Conservation (phyloP, 805 yeast species). For the Candida tammaniensis region DNA sequence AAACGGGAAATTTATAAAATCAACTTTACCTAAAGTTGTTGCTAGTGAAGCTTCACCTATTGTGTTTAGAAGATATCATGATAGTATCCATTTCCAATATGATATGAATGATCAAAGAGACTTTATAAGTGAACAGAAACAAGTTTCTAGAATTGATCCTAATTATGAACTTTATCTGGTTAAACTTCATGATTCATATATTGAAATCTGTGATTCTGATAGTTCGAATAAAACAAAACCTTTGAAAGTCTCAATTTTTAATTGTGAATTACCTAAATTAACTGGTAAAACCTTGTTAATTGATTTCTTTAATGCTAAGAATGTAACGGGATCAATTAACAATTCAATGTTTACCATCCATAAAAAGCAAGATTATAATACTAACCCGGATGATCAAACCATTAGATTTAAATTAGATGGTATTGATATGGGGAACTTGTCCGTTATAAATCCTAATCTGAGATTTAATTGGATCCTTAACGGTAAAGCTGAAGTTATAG, state of each 20-base stretch:
- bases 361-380: conserved; percentile 56
- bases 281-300: conserved; percentile 56
- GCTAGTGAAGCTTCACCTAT: conserved; percentile 6
- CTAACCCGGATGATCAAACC: conserved; percentile 25
- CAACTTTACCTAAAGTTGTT: conserved; percentile 2
- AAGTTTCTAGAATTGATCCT: conserved; percentile 22
- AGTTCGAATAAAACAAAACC: conserved; percentile 20
- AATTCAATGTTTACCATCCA: conserved; percentile 76
- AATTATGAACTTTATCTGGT: conserved; percentile 35
- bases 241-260: conserved; percentile 55
- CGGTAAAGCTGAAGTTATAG: conserved; percentile 67
- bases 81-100: conserved; percentile 29
- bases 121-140: conserved; percentile 5
- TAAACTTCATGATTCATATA: conserved; percentile 50
- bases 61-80: conserved; percentile 23
- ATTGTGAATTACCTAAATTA: conserved; percentile 61
- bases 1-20: conserved; percentile 33
- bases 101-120: conserved; percentile 28
- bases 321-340: conserved; percentile 71
- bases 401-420: conserved; percentile 42
- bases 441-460: conserved; percentile 29
- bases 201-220: conserved; percentile 34
- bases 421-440: conserved; percentile 33
- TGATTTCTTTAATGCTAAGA: conserved; percentile 68
- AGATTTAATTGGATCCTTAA: conserved; percentile 70